Base-by-base conservation (phyloP, 257 asterid genomes). In the Solanum neorickii region DNA sequence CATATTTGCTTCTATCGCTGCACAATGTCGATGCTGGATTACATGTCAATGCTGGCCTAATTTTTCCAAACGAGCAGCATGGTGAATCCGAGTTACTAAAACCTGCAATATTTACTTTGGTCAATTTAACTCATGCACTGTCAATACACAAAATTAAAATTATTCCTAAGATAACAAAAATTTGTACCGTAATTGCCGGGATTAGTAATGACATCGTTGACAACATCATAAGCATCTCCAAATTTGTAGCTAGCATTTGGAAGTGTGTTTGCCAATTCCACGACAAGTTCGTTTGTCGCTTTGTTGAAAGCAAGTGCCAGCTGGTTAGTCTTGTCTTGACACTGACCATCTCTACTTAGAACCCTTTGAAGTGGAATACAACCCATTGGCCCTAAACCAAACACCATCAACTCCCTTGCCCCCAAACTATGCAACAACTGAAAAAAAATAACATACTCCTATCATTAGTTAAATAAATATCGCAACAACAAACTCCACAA, bases 361-460 rank as follows among this genome's bases (percentile, higher is more conserved):
- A 95, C 96, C 72, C 99, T 91, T 90, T 96, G 99, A 21, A 96
- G 97, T 12, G 99, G 99, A 75, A 96, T 96, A 91, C 99, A 96
- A 1, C 99, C 99, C 98, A 96, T 95, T 37, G 99, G 98, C 29
- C 99, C 99, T 35, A 96, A 68, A 31, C 99, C 99, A 87, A 96
- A 96, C 84, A 95, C 96, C 95, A 96, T 90, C 60, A 95, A 41
- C 59, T 94, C 62, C 82, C 97, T 87, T 41, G 94, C 99, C 20
- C 98, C 99, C 62, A 96, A 86, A 2, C 94, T 68, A 75, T 96
- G 98, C 89, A 96, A 82, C 85, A 94, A 12, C 98, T 94, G 42
- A 18, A 76, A 76, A 60, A 47, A 2, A 59, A 20, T 56, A 56
- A 59, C 25, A 20, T 37, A 37, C 39, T 37, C 39, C 39, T 37